Conservation (phyloP, 2,329 filamentous ascomycete species). For the Neobulgaria alba region DNA sequence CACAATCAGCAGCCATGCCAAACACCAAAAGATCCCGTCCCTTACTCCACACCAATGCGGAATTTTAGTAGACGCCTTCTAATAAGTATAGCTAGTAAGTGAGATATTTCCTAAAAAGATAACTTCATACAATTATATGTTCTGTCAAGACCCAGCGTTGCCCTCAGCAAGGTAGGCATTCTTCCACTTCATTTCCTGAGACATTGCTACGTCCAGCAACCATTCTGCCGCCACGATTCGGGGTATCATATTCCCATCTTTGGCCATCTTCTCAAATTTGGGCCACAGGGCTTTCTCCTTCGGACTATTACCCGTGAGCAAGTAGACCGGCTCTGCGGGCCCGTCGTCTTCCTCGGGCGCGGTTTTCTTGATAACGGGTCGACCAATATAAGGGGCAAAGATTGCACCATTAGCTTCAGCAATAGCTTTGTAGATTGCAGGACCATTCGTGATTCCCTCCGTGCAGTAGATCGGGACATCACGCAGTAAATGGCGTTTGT, state of each 20-base stretch:
- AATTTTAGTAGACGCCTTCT: too few relatives aligned
- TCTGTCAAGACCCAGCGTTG: too few relatives aligned
- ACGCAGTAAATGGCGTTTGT: slow-evolving; percentile 67
- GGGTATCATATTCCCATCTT: slow-evolving; percentile 68
- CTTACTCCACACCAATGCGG: too few relatives aligned
- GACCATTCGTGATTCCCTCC: slow-evolving; percentile 67
- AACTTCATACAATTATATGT: too few relatives aligned
- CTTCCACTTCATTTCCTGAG: slow-evolving; percentile 66
- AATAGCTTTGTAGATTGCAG: slow-evolving; percentile 78
- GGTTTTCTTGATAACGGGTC: slow-evolving; percentile 56
- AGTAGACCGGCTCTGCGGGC: slow-evolving; percentile 66
- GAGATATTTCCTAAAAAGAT: too few relatives aligned
- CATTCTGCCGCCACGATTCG: slow-evolving; percentile 80
- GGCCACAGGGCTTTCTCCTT: slow-evolving; percentile 70
- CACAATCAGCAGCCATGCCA: too few relatives aligned
- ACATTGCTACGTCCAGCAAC: slow-evolving; percentile 84
- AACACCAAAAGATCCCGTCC: too few relatives aligned
- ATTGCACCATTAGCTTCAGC: slow-evolving; percentile 81
- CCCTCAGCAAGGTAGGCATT: slow-evolving; percentile 44
- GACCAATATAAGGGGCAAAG: slow-evolving; percentile 68
- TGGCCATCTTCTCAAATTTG: slow-evolving; percentile 71
- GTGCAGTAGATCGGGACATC: slow-evolving; percentile 80
- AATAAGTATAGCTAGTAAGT: too few relatives aligned
- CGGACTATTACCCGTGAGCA: slow-evolving; percentile 61
- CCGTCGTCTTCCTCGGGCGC: slow-evolving; percentile 50